A percentile compares a stretch with the other conserved stretches of the same genome.
Evolutionary conservation across 2,329 filamentous ascomycete species (phyloP).

Genomic region (Hypoxylon sp.): DNA sequence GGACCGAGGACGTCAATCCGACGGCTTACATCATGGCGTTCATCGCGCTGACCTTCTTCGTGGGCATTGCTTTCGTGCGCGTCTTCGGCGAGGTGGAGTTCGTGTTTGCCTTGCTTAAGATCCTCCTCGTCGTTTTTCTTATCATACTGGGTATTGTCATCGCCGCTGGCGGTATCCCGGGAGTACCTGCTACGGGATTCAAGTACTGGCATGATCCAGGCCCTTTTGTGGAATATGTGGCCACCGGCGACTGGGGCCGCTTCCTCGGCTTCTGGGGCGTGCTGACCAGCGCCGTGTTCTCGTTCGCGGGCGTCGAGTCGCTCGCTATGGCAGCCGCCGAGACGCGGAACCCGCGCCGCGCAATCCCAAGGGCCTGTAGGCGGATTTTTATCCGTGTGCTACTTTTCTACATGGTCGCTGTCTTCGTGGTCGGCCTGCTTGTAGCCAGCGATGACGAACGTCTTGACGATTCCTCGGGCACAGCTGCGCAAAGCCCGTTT

Average conservation of each 20-base stretch:
- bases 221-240: conserved; percentile 76
- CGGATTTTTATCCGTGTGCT: conserved; percentile 71
- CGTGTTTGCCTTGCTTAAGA: conserved; percentile 67
- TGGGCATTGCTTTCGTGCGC: conserved; percentile 71
- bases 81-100: conserved; percentile 73
- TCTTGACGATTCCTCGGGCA: conserved; percentile 63
- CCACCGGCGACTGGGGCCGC: conserved; percentile 68
- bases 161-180: conserved; percentile 73
- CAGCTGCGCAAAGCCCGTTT: conserved; percentile 70
- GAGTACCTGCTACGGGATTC: conserved; percentile 73
- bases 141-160: conserved; percentile 74
- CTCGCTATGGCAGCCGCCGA: conserved; percentile 70
- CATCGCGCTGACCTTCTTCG: conserved; percentile 67
- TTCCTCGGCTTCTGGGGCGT: conserved; percentile 73
- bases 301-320: conserved; percentile 65
- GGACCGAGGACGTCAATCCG: conserved; percentile 69
- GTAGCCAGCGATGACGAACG: conserved; percentile 68
- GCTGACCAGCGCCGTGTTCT: conserved; percentile 63
- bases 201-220: conserved; percentile 78
- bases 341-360: conserved; percentile 65
- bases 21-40: conserved; percentile 68
- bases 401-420: conserved; percentile 70
- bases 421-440: conserved; percentile 71
- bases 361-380: conserved; percentile 66
- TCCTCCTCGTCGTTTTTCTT: conserved; percentile 73